These are phyloP conservation scores for Kwoniella dendrophila DNA, from an alignment of 768 basidiomycete species.

Conservation along the genomic window DNA sequence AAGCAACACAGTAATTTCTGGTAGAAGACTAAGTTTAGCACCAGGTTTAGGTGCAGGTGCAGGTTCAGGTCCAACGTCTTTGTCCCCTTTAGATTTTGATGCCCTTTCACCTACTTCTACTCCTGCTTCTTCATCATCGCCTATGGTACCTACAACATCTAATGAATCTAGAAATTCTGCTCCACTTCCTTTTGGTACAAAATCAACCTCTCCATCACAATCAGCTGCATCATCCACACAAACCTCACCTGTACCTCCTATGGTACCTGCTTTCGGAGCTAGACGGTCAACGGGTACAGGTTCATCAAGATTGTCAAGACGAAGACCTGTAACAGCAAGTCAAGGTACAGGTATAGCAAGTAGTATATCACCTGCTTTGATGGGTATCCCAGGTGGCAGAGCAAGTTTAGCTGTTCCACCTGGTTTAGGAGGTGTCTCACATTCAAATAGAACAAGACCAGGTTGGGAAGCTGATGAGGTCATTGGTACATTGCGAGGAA, in stretches of 20 bases:
- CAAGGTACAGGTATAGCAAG: constrained; percentile 4
- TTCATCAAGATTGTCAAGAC: constrained; percentile 20
- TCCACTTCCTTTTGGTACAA: constrained; percentile 8
- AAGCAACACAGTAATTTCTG: constrained; percentile 14
- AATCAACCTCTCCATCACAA: constrained; percentile 2
- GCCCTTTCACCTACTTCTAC: constrained; percentile 7
- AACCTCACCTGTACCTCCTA: constrained; percentile 2
- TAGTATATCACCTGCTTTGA: constrained; percentile 2
- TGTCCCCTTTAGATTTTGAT: constrained; percentile 1
- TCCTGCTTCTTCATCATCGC: constrained; percentile 2
- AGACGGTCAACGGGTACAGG: constrained; percentile 16
- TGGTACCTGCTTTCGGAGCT: constrained; percentile 27
- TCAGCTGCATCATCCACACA: constrained; percentile 15
- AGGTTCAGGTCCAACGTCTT: constrained; percentile 4
- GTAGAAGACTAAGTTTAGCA: constrained; percentile 42
- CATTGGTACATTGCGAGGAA: constrained; percentile 43
- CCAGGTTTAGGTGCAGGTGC: constrained; percentile 43
- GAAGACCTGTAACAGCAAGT: constrained; percentile 31
- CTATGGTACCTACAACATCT: neutral
- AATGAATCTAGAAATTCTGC: constrained; percentile 5
- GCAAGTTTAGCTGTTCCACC: constrained; percentile 36
- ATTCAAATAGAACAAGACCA: constrained; percentile 32
- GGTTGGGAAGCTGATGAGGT: constrained; percentile 56
- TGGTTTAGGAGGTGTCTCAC: constrained; percentile 24
- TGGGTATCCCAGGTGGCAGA: constrained; percentile 8